These are phyloP conservation scores for Tremellales sp. DNA, from an alignment of 1,284 basidiomycete genomes.

Conservation along the genomic window DNA sequence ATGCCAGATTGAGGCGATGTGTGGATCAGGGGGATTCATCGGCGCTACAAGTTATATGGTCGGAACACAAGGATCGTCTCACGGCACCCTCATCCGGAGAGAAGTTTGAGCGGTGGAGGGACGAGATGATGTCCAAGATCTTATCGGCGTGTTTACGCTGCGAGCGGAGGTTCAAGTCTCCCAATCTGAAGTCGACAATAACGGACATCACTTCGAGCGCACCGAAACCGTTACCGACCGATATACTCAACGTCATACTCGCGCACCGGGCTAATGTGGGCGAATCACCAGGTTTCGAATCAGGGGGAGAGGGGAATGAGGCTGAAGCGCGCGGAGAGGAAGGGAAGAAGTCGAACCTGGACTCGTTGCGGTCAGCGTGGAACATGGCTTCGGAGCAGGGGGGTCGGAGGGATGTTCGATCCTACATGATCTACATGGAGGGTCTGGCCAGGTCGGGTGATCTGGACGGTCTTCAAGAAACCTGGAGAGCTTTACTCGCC, in stretches of 20 bases:
- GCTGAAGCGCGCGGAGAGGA: too few species aligned
- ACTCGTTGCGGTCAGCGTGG: too few species aligned
- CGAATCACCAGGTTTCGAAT: not conserved
- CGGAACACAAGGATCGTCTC: too few species aligned
- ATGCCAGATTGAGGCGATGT: too few species aligned
- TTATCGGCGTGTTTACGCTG: not conserved
- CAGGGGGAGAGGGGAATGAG: not conserved
- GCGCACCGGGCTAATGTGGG: not conserved
- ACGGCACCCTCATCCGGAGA: too few species aligned
- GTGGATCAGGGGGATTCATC: too few species aligned
- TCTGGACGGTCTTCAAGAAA: conserved; percentile 21
- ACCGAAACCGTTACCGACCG: not conserved
- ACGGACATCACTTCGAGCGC: not conserved
- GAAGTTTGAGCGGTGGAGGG: too few species aligned
- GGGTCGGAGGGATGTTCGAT: conserved; percentile 33
- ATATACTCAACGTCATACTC: not conserved
- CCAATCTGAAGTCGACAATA: not conserved
- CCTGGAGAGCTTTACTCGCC: conserved; percentile 37
- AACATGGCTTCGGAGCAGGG: conserved; percentile 28
- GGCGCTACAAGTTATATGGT: too few species aligned
- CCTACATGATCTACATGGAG: conserved; percentile 42
- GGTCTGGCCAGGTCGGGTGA: conserved; percentile 41
- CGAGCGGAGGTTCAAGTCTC: not conserved
- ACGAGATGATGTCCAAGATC: not conserved
- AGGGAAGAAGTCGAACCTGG: too few species aligned